A percentile compares a stretch with the other conserved stretches of the same genome.
Evolutionary conservation across 139 green algal species (phyloP).

Genomic region (Zygnema cylindricum): DNA sequence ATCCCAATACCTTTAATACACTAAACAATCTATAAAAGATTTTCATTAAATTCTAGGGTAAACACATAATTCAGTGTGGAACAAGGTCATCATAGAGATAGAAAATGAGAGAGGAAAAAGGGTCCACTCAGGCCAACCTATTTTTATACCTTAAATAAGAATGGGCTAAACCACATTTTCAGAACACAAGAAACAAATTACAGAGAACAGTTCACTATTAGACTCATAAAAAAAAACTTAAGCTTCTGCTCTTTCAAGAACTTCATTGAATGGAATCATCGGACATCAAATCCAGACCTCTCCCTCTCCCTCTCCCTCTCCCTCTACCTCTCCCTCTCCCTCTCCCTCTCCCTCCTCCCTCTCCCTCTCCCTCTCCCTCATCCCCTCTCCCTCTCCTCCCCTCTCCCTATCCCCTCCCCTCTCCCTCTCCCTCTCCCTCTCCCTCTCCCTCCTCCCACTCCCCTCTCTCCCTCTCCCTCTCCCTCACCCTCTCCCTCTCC

Average conservation of each 20-base stretch:
- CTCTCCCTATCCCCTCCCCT: too few species aligned
- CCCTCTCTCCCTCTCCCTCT: too few species aligned
- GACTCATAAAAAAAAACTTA: neutral
- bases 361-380: too few species aligned
- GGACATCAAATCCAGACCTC: neutral
- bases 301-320: conserved; percentile 12
- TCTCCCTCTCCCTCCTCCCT: neutral
- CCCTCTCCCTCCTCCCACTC: too few species aligned
- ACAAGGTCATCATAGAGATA: neutral
- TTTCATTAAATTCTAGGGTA: neutral
- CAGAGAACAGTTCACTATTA: neutral
- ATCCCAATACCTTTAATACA: too few species aligned
- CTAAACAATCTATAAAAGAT: neutral
- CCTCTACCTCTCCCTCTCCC: too few species aligned
- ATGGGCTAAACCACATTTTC: neutral
- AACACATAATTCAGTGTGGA: neutral
- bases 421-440: conserved; percentile 11
- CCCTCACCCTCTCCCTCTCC: too few species aligned
- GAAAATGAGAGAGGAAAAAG: neutral
- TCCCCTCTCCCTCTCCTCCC: too few species aligned
- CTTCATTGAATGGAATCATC: neutral
- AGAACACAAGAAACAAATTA: too few species aligned
- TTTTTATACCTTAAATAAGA: neutral
- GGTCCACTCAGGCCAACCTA: neutral
- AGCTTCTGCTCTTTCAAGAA: neutral